Evolutionary conservation across 2,329 filamentous ascomycete species (phyloP).

Genomic region (Plectosphaerella cucumerina): DNA sequence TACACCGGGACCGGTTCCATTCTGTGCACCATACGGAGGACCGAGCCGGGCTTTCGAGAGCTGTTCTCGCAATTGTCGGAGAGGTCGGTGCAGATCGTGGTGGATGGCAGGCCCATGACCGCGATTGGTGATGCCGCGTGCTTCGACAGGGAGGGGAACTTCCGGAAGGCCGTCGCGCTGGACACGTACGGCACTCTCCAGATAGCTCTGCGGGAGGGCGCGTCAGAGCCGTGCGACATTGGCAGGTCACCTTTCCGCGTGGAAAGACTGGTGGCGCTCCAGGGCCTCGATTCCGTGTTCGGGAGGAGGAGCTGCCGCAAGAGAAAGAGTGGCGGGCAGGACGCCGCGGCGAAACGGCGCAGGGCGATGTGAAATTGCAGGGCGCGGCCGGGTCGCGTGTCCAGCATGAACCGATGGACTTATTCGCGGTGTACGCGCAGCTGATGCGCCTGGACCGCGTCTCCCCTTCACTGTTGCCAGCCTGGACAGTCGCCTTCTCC

Average conservation of each 20-base stretch:
- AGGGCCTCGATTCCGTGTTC: background rate
- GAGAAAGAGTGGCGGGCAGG: background rate
- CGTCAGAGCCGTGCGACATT: background rate
- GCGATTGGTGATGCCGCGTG: background rate
- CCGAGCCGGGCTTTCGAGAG: background rate
- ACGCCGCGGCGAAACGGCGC: background rate
- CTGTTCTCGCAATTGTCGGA: background rate
- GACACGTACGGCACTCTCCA: background rate
- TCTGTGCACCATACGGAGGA: background rate
- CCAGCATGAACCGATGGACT: no score
- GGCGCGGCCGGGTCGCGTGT: no score
- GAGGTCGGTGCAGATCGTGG: background rate
- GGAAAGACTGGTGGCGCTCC: background rate
- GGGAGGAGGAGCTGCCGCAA: background rate
- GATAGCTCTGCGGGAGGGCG: background rate
- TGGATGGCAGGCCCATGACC: background rate
- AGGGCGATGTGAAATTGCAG: background rate
- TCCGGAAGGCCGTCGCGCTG: background rate
- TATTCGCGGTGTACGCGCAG: no score
- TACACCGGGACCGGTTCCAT: background rate
- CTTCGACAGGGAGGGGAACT: conserved; percentile 1
- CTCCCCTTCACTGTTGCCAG: no score
- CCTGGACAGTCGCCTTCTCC: no score
- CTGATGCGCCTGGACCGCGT: no score
- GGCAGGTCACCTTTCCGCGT: background rate